Conservation (phyloP, 2,329 filamentous ascomycete species). For the Exutisphaerella laricina region DNA sequence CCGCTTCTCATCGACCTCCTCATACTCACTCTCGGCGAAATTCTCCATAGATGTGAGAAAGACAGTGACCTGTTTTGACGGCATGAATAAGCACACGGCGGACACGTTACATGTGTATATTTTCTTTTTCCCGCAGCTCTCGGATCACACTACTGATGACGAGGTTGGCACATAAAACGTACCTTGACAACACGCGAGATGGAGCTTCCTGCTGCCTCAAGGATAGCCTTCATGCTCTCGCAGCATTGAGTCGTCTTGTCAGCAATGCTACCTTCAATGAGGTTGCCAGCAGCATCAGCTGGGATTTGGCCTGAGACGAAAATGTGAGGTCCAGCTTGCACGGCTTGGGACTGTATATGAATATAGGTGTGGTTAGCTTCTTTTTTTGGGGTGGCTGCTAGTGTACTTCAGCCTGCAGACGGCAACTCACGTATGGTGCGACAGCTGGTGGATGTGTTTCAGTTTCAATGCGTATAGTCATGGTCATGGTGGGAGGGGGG, state of each 20-base stretch:
- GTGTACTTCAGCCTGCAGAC: no score
- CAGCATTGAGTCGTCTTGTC: constrained; percentile 67
- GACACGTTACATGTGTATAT: no score
- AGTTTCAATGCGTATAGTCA: no score
- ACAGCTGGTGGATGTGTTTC: constrained; percentile 33
- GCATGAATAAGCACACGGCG: no score
- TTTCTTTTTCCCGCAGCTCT: neutral
- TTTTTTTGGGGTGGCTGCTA: no score
- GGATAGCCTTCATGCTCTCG: constrained; percentile 76
- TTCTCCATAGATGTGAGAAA: constrained; percentile 89
- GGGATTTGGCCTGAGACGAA: constrained; percentile 74
- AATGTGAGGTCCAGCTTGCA: constrained; percentile 62
- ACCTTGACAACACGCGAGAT: constrained; percentile 83
- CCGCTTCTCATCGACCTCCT: no score
- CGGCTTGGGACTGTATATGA: constrained; percentile 49
- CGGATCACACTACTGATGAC: no score
- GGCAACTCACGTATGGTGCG: constrained; percentile 39
- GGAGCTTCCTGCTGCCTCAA: constrained; percentile 72
- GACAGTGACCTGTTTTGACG: constrained; percentile 53
- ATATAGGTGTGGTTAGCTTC: no score
- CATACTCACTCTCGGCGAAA: constrained; percentile 76
- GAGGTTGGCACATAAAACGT: no score
- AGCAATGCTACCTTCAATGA: constrained; percentile 59
- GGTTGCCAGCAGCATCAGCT: constrained; percentile 54
- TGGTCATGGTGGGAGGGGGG: no score